Conservation (phyloP, 1,284 basidiomycete species). For the Cryptococcus sp. region DNA sequence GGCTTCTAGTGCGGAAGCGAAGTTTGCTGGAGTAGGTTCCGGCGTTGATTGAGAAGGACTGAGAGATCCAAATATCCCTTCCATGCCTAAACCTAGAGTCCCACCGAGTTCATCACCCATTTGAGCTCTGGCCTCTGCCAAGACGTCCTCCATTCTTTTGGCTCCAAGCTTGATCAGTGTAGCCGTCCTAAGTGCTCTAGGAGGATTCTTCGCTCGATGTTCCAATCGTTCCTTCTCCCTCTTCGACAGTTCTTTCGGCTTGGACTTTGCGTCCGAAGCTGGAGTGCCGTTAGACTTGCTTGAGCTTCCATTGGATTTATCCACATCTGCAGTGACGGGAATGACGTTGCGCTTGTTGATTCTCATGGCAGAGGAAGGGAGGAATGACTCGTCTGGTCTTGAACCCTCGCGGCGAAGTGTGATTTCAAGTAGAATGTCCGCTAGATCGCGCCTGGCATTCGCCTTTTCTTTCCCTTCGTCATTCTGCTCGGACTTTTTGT, state of each 20-base stretch:
- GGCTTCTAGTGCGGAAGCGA: too few species aligned
- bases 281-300: background rate
- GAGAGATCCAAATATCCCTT: background rate
- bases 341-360: conserved; percentile 1
- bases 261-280: background rate
- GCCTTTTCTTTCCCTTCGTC: background rate
- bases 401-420: conserved; percentile 11
- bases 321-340: background rate
- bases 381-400: conserved; percentile 10
- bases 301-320: too few species aligned
- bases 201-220: conserved; percentile 5
- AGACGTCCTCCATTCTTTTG: conserved; percentile 10
- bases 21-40: too few species aligned
- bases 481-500: background rate
- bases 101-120: conserved; percentile 5
- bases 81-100: background rate
- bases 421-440: conserved; percentile 7
- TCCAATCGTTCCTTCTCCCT: conserved; percentile 5
- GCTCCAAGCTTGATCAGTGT: conserved; percentile 16
- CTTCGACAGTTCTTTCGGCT: background rate
- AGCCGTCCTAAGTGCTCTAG: conserved; percentile 7
- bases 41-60: too few species aligned
- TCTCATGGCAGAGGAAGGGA: conserved; percentile 10
- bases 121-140: conserved; percentile 4
- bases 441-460: conserved; percentile 7